A percentile compares a stretch with the other conserved stretches of the same genome.
phyloP scores from a whole-genome alignment of 352 stramenopile genomes.

The Phytophthora pini region DNA sequence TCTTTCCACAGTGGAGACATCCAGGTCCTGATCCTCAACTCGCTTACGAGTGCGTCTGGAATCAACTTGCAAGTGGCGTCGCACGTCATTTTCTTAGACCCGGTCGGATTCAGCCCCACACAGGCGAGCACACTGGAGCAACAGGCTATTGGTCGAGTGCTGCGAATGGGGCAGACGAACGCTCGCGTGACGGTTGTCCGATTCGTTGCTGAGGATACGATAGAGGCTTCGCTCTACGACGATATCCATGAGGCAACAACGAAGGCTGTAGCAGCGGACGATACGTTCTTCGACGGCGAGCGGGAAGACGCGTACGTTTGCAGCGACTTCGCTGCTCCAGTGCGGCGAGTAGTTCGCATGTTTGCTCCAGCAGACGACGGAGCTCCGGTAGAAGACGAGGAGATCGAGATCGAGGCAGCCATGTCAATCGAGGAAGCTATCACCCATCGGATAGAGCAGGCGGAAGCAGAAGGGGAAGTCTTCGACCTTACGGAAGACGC shows the following conservation, averaged over 20 bases:
- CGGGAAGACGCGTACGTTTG: constrained; percentile 67
- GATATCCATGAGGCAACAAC: constrained; percentile 66
- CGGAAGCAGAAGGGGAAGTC: constrained; percentile 58
- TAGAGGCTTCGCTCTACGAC: constrained; percentile 79
- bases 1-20: constrained; percentile 70
- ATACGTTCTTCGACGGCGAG: constrained; percentile 77
- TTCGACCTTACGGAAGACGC: constrained; percentile 77
- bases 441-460: constrained; percentile 59
- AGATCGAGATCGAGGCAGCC: constrained; percentile 72
- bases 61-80: constrained; percentile 89
- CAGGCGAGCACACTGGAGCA: constrained; percentile 82
- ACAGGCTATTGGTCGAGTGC: constrained; percentile 84
- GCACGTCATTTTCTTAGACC: constrained; percentile 85
- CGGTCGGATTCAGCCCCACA: constrained; percentile 68
- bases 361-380: constrained; percentile 32
- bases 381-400: constrained; percentile 44
- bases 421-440: constrained; percentile 83
- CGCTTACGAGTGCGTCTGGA: constrained; percentile 80
- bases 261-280: constrained; percentile 53
- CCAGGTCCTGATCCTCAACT: constrained; percentile 80
- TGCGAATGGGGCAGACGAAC: constrained; percentile 89
- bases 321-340: constrained; percentile 56
- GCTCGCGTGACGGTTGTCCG: constrained; percentile 69
- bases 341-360: constrained; percentile 69
- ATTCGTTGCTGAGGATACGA: constrained; percentile 75